These are phyloP conservation scores for Boletus sp. DNA, from an alignment of 768 basidiomycete species.

Conservation along the genomic window DNA sequence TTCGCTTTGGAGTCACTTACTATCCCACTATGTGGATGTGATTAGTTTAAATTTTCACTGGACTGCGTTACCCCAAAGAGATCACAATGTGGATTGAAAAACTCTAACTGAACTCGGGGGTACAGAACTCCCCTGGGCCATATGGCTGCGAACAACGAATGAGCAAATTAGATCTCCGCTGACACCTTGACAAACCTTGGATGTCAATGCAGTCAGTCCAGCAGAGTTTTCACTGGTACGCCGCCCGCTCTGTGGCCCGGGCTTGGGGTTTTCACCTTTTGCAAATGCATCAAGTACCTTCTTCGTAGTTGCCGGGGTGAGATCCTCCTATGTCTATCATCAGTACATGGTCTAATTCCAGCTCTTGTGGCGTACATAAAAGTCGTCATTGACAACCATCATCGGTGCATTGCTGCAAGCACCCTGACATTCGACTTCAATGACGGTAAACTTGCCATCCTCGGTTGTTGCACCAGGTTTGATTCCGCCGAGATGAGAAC, in stretches of 20 bases:
- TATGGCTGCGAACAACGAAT: slow-evolving; percentile 61
- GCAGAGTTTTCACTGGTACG: slow-evolving; percentile 92
- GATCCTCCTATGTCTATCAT: slow-evolving; percentile 62
- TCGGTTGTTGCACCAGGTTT: slow-evolving; percentile 90
- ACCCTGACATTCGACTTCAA: slow-evolving; percentile 98
- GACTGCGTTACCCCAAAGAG: neutral
- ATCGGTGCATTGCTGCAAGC: slow-evolving; percentile 98
- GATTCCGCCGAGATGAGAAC: slow-evolving; percentile 78
- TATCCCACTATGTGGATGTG: neutral
- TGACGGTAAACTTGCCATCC: slow-evolving; percentile 94
- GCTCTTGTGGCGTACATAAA: slow-evolving; percentile 64
- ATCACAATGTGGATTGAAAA: neutral
- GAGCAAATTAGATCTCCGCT: neutral
- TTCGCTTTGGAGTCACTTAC: neutral
- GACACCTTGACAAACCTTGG: slow-evolving; percentile 51
- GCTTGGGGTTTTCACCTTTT: slow-evolving; percentile 82
- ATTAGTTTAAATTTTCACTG: neutral
- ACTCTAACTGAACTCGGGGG: slow-evolving; percentile 76
- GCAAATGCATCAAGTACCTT: slow-evolving; percentile 77
- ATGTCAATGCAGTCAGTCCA: slow-evolving; percentile 76
- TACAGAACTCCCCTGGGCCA: slow-evolving; percentile 89
- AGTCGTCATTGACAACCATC: slow-evolving; percentile 95
- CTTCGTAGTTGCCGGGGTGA: slow-evolving; percentile 74
- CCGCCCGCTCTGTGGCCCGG: slow-evolving; percentile 90
- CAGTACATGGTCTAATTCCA: slow-evolving; percentile 1